Evolutionary conservation across 2,329 filamentous ascomycete genomes (phyloP).

Genomic region (Talaromyces albobiverticillius): DNA sequence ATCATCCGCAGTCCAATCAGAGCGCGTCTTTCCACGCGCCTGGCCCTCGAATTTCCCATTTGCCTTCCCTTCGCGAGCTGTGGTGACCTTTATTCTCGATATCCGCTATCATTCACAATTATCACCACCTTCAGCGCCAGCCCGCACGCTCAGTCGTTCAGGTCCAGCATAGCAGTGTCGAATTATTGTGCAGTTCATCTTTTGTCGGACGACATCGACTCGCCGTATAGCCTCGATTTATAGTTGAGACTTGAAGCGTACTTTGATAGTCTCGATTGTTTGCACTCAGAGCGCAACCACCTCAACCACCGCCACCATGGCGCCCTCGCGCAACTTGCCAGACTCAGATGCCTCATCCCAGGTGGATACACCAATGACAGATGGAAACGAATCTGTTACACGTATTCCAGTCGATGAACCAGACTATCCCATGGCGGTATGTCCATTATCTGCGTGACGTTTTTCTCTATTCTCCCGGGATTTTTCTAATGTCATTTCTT

Average conservation of each 20-base stretch:
- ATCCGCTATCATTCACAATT: conserved; percentile 1
- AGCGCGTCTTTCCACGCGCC: conserved; percentile 28
- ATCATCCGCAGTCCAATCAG: conserved; percentile 33
- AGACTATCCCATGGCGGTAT: conserved; percentile 41
- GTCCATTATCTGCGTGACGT: conserved; percentile 16
- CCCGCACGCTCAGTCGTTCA: background rate
- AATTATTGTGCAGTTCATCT: background rate
- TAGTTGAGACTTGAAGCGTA: conserved; percentile 12
- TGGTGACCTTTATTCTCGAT: conserved; percentile 1
- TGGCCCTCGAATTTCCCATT: conserved; percentile 26
- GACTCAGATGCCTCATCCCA: conserved; percentile 42
- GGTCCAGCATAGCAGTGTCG: background rate
- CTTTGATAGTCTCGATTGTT: conserved; percentile 5
- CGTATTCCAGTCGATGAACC: conserved; percentile 34
- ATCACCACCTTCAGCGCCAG: background rate
- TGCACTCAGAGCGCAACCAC: conserved; percentile 6
- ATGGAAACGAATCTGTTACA: conserved; percentile 35
- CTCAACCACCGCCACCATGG: conserved; percentile 31
- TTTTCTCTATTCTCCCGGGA: background rate
- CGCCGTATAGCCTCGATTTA: conserved; percentile 1
- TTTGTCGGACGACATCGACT: background rate
- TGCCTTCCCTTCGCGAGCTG: conserved; percentile 20
- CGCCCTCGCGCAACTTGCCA: conserved; percentile 32
- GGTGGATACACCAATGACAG: conserved; percentile 47
- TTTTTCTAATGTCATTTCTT: conserved; percentile 2